Conservation (phyloP, 2,329 filamentous ascomycete genomes). For the Dactylellina drechsleri region DNA sequence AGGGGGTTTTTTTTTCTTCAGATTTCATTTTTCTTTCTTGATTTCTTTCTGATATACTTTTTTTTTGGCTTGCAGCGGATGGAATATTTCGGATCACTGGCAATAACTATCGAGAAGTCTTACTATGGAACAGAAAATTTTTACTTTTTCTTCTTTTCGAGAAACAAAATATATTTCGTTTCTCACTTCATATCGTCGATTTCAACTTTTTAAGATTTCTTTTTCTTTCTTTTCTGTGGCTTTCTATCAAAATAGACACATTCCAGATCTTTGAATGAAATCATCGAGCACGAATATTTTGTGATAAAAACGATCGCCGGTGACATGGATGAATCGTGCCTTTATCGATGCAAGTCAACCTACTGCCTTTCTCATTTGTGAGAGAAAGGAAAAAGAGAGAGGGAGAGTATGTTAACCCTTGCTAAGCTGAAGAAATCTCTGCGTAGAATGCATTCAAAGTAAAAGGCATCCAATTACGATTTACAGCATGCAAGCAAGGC, state of each 20-base stretch:
- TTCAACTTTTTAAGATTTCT: background rate
- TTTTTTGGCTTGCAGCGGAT: constrained; percentile 17
- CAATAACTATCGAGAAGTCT: constrained; percentile 2
- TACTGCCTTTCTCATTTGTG: background rate
- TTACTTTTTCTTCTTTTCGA: constrained; percentile 31
- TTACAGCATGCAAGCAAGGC: constrained; percentile 6
- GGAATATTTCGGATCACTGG: constrained; percentile 22
- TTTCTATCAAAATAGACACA: background rate
- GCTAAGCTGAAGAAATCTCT: constrained; percentile 19
- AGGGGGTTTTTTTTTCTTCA: constrained; percentile 56
- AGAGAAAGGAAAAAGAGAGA: no score
- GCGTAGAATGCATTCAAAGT: constrained; percentile 1
- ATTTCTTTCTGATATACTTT: constrained; percentile 38
- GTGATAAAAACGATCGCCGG: constrained; percentile 18
- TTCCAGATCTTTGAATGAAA: constrained; percentile 16
- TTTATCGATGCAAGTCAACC: constrained; percentile 9
- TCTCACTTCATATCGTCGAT: background rate
- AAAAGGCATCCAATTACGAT: constrained; percentile 31
- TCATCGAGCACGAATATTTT: background rate
- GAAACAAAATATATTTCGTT: constrained; percentile 45
- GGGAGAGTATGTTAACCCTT: constrained; percentile 1
- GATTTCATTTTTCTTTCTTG: constrained; percentile 55
- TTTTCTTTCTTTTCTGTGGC: background rate
- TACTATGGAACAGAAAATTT: background rate
- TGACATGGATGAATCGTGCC: background rate